Conservation (phyloP, 129 eudicot species). For the Chrysanthemum seticuspe region DNA sequence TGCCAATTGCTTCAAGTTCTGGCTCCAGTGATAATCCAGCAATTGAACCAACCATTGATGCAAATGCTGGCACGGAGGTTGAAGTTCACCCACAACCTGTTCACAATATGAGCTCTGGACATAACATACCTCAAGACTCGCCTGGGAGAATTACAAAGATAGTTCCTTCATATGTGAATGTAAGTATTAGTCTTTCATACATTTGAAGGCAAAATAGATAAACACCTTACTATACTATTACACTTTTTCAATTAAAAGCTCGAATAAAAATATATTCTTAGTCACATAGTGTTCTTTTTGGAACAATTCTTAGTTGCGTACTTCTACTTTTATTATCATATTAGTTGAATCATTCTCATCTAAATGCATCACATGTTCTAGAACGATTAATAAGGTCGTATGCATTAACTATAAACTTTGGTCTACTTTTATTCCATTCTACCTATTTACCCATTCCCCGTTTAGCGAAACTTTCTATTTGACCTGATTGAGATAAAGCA, state of each 20-base stretch:
- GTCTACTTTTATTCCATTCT: too few relatives aligned
- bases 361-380: neutral
- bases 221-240: too few relatives aligned
- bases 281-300: too few relatives aligned
- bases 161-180: slow-evolving; percentile 59
- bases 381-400: too few relatives aligned
- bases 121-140: slow-evolving; percentile 23
- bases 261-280: neutral
- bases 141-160: slow-evolving; percentile 64
- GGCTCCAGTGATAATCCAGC: slow-evolving; percentile 40
- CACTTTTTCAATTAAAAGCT: neutral
- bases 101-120: slow-evolving; percentile 9
- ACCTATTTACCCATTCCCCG: too few relatives aligned
- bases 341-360: neutral
- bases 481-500: too few relatives aligned
- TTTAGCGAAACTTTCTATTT: too few relatives aligned
- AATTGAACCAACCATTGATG: slow-evolving; percentile 27
- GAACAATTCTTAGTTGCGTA: too few relatives aligned
- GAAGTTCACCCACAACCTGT: slow-evolving; percentile 38
- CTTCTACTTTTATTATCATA: neutral
- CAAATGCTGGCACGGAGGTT: slow-evolving; percentile 12
- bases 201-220: too few relatives aligned
- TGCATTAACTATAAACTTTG: too few relatives aligned
- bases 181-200: slow-evolving; percentile 17
- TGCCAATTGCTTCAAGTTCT: slow-evolving; percentile 57